Base-by-base conservation (phyloP, 2,329 filamentous ascomycete genomes). In the Diplodia corticola region DNA sequence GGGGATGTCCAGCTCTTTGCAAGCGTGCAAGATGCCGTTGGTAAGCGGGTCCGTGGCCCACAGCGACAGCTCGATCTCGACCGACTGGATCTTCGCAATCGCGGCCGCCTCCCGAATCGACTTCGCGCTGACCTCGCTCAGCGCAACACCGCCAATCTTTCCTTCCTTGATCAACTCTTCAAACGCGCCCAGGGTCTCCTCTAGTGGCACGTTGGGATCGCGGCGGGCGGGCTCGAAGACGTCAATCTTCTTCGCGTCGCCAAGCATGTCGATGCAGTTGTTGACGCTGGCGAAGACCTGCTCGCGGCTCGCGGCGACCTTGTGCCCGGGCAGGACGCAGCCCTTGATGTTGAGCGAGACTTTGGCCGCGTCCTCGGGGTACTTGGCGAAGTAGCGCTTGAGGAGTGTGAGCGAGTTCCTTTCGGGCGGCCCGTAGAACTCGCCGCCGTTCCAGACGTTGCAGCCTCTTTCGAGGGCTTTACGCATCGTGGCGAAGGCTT, bases 1-100 rank as follows among this genome's bases (percentile, higher is more conserved):
- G 0, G 89, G 88, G 67, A 93, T 92, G 54, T 82, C 79, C 55
- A 90, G 76, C 73, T 93, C 83, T 1, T 80, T 82, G 68, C 86
- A 88, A 1, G 83, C 80, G 60, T 79, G 72, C 2, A 84, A 83
- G 0, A 89, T 80, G n/a, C 83, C 86, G 69, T 89, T 88, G n/a
- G 83, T 74, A 5, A 88, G 74, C 53, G 86, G 83, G 26, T 86
- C 82, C 3, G 84, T 85, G 6, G 78, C 78, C 79, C 82, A 88
- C 1, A 88, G 78, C 17, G 81, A 85, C 66, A 88, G 79, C 72
- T 89, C 87, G 22, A 87, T 82, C 71, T 89, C 87, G 5, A 89
- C 86, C 1, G 83, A 82, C 0, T 80, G 79, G 54, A 89, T 83
- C 24, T 84, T 85, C 68, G 83, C 81, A 44, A 86, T 80, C 61